Evolutionary conservation across 495 filamentous ascomycete species (phyloP), one percentile per base, ranked within the genome.

Genomic region (Xylaria intraflava): DNA sequence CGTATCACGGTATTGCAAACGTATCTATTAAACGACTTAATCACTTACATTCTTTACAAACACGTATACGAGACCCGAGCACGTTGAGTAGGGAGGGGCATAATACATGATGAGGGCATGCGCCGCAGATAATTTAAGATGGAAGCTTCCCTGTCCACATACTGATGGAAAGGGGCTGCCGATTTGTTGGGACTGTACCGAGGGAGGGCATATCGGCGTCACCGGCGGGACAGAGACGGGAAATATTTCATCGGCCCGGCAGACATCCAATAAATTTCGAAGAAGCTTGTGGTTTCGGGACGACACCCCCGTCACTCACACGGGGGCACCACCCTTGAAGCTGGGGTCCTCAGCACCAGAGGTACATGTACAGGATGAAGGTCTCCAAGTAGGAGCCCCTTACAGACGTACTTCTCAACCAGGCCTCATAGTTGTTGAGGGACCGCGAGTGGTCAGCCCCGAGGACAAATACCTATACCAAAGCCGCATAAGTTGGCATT

Each of bases 131-230:
- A 9, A 6, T 12, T 27, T 6, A 33, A 41, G 36, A 3, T 51
- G 36, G 38, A 41, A 1, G 12, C 19, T 39, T 16, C 19, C 23
- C 0, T 56, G 53, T 42, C 46, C 49, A 8, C 60, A 64, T 51
- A 45, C 52, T 7, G 30, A 61, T n/a, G 51, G 35, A 23, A 51
- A 30, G 16, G 43, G 51, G 20, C 35, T 52, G 35, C 51, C 58
- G 1, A 26, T 51, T 11, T 64, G 61, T 31, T 64, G 58, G 58
- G 55, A 61, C 41, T 64, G 61, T 36, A 44, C 47, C 12, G 61
- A 64, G 36, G 45, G 27, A 46, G 58, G 52, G 20, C 55, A 51
- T 29, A 19, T 51, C 26, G 10, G 11, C 16, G 11, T 26, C 36
- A 6, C 23, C n/a, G 3, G 17, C 36, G 7, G n/a, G 33, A 11